Percentiles rank a stretch among this genome's conserved stretches.
phyloP scores from a whole-genome alignment of 768 basidiomycete species.

The Suillus discolor region DNA sequence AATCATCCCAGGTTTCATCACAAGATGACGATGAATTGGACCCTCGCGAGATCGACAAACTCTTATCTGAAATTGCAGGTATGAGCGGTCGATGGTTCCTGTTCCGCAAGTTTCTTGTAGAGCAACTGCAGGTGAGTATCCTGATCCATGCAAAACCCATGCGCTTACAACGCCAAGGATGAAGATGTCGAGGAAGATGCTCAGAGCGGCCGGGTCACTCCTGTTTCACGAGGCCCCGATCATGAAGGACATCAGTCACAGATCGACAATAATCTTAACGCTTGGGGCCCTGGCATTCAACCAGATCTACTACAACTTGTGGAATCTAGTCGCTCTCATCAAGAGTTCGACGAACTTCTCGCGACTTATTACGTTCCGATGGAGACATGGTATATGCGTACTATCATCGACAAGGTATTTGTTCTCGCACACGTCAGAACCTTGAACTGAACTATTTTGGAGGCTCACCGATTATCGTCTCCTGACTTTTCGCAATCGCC shows the following conservation, averaged over 20 bases:
- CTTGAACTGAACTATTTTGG: conserved; percentile 7
- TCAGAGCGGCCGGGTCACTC: conserved; percentile 2
- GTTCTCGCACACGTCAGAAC: background rate
- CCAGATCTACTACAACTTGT: conserved; percentile 30
- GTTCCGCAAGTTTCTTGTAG: conserved; percentile 84
- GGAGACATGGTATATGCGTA: conserved; percentile 89
- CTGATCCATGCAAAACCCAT: background rate
- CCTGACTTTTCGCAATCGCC: conserved; percentile 68
- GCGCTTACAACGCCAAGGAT: conserved; percentile 13
- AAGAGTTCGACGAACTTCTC: conserved; percentile 67
- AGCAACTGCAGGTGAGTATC: conserved; percentile 61
- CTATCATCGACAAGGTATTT: conserved; percentile 83
- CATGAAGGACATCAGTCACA: background rate
- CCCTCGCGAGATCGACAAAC: conserved; percentile 88
- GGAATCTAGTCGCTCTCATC: conserved; percentile 54
- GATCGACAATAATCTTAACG: background rate
- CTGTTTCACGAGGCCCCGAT: conserved; percentile 3
- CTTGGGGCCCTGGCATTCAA: background rate
- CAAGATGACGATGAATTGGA: conserved; percentile 69
- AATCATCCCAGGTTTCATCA: conserved; percentile 29
- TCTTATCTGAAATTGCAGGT: conserved; percentile 83
- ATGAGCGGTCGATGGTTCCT: conserved; percentile 93
- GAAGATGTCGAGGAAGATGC: conserved; percentile 14
- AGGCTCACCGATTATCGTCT: conserved; percentile 89
- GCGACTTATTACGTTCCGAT: conserved; percentile 81